phyloP scores from a whole-genome alignment of 2,329 filamentous ascomycete genomes.

The Macrophomina tecta region DNA sequence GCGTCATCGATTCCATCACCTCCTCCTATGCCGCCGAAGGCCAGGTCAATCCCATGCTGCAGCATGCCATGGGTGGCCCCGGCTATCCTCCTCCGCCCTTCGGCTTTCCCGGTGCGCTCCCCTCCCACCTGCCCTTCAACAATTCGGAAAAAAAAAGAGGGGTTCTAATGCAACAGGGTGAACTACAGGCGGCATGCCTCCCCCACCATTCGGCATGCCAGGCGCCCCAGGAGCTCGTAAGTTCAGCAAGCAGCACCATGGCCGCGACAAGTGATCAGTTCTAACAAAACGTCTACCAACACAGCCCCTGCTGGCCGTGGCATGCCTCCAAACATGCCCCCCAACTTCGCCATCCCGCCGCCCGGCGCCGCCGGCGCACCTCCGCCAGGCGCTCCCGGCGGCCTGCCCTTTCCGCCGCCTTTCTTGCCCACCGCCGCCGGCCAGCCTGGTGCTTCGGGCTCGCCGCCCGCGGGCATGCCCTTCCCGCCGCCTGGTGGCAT shows the following conservation, averaged over 20 bases:
- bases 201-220: conserved; percentile 45
- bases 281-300: conserved; percentile 4
- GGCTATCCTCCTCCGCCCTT: conserved; percentile 61
- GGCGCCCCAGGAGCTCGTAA: conserved; percentile 48
- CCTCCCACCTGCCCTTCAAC: background rate
- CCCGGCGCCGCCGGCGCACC: conserved; percentile 12
- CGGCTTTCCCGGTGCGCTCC: conserved; percentile 64
- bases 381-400: conserved; percentile 30
- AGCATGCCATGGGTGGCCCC: conserved; percentile 45
- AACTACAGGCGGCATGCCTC: conserved; percentile 35
- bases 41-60: conserved; percentile 86
- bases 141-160: conserved; percentile 16
- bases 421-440: conserved; percentile 33
- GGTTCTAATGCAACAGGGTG: background rate
- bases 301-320: conserved; percentile 34
- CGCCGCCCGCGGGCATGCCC: conserved; percentile 45
- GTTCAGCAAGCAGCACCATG: conserved; percentile 29
- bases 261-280: background rate
- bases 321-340: conserved; percentile 41
- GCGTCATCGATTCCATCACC: conserved; percentile 97
- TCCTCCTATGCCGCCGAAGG: conserved; percentile 94
- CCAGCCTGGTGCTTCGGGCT: conserved; percentile 33
- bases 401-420: conserved; percentile 37
- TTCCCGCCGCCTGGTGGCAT: conserved; percentile 44
- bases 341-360: conserved; percentile 21